phyloP scores from a whole-genome alignment of 176 grass and related monocot genomes.

The Oryza australiensis region DNA sequence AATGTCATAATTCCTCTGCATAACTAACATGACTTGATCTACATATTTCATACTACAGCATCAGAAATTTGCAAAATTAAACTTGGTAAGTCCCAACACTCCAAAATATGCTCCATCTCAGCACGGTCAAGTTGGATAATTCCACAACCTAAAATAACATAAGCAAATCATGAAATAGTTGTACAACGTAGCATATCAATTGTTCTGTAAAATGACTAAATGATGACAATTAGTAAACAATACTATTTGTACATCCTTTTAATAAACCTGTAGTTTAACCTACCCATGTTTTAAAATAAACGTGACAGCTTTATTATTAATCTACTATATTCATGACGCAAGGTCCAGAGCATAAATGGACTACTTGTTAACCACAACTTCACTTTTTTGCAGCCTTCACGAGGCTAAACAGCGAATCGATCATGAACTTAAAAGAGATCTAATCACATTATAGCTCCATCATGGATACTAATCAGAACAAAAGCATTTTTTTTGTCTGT shows the following conservation, averaged over 20 bases:
- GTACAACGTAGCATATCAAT: background rate
- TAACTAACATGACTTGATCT: conserved; percentile 24
- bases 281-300: background rate
- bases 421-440: background rate
- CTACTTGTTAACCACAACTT: background rate
- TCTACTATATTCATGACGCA: background rate
- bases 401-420: background rate
- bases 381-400: background rate
- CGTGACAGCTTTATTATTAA: background rate
- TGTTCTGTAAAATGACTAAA: background rate
- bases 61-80: conserved; percentile 31
- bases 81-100: background rate
- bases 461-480: background rate
- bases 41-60: conserved; percentile 35
- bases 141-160: conserved; percentile 46
- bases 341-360: background rate
- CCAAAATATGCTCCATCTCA: conserved; percentile 28
- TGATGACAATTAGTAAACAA: background rate
- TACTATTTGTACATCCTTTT: background rate
- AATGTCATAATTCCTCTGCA: background rate
- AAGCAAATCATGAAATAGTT: conserved; percentile 13
- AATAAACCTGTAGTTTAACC: background rate
- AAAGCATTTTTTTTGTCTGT: background rate
- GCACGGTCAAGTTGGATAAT: conserved; percentile 14
- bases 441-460: background rate